These are phyloP conservation scores for Spathaspora passalidarum DNA, from an alignment of 805 yeast genomes.

Conservation along the genomic window DNA sequence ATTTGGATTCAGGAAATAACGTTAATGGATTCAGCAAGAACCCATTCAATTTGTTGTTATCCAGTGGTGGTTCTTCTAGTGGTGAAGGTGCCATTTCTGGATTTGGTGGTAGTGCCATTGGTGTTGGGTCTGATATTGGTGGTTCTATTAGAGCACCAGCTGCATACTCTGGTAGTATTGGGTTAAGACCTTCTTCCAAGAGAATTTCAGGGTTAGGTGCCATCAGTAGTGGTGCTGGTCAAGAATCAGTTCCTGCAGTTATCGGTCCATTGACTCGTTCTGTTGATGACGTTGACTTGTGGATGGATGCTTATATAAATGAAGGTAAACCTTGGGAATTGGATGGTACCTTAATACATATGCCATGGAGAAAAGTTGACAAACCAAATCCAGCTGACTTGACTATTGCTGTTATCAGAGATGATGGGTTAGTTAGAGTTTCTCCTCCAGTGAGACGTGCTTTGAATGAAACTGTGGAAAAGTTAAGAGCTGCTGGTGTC, in stretches of 20 bases:
- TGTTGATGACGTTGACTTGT: conserved; percentile 63
- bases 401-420: conserved; percentile 60
- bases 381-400: conserved; percentile 39
- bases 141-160: conserved; percentile 45
- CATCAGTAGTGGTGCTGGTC: conserved; percentile 57
- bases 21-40: conserved; percentile 35
- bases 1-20: conserved; percentile 40
- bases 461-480: conserved; percentile 50
- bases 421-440: conserved; percentile 65
- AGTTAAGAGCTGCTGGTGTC: conserved; percentile 57
- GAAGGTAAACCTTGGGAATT: conserved; percentile 62
- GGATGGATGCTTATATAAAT: conserved; percentile 61
- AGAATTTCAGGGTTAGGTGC: conserved; percentile 40
- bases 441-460: conserved; percentile 64
- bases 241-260: conserved; percentile 63
- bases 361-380: conserved; percentile 51
- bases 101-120: conserved; percentile 39
- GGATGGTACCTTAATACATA: conserved; percentile 46
- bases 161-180: conserved; percentile 39
- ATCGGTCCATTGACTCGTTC: conserved; percentile 67
- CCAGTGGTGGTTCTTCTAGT: conserved; percentile 44
- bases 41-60: conserved; percentile 36
- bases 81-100: conserved; percentile 44
- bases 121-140: conserved; percentile 44
- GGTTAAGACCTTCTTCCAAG: conserved; percentile 40